Evolutionary conservation across 441 rosid genomes (phyloP).

Genomic region (Populus hybrid): DNA sequence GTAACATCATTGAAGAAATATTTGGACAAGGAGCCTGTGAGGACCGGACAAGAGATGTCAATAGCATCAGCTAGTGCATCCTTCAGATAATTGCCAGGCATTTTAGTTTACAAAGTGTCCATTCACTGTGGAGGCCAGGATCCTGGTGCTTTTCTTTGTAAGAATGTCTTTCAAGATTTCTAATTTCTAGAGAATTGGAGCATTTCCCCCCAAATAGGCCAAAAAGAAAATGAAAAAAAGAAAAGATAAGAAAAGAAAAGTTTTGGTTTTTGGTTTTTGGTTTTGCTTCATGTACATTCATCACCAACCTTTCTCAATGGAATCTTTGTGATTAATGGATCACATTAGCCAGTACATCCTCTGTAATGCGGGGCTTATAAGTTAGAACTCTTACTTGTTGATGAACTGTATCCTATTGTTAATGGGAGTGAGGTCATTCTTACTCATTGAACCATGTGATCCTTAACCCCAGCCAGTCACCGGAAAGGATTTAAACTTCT

Average conservation of each 20-base stretch:
- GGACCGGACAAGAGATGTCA: constrained; percentile 23
- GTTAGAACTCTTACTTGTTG: not conserved
- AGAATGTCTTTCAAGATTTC: not conserved
- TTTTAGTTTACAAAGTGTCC: not conserved
- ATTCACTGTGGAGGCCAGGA: not conserved
- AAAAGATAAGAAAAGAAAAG: constrained; percentile 2
- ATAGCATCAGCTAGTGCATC: constrained; percentile 19
- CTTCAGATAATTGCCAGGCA: not conserved
- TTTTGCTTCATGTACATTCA: constrained; percentile 15
- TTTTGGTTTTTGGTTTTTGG: constrained; percentile 19
- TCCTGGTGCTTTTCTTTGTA: not conserved
- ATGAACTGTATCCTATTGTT: not conserved
- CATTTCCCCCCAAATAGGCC: not conserved
- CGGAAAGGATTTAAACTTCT: not conserved
- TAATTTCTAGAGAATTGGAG: not conserved
- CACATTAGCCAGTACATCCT: not conserved
- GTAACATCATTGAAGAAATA: constrained; percentile 55
- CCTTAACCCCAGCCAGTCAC: not conserved
- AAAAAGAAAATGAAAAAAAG: not conserved
- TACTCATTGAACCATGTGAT: not conserved
- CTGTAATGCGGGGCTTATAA: not conserved
- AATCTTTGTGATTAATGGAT: not conserved
- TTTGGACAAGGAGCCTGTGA: constrained; percentile 46
- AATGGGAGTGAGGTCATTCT: not conserved
- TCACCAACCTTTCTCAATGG: not conserved